Evolutionary conservation across 768 basidiomycete genomes (phyloP).

Genomic region (Lentinula edodes): DNA sequence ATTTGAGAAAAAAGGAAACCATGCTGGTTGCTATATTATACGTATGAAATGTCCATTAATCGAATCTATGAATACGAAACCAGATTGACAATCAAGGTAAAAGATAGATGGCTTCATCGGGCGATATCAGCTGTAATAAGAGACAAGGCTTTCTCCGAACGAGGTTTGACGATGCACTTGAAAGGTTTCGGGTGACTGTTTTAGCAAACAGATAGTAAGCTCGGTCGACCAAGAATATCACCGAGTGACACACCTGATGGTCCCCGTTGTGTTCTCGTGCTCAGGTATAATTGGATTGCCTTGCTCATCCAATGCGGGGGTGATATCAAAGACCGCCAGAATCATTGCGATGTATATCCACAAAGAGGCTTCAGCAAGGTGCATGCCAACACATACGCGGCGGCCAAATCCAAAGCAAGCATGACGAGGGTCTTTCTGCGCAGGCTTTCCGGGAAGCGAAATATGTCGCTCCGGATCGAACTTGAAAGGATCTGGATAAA

Average conservation of each 20-base stretch:
- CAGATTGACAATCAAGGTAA: not conserved
- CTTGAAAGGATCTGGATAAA: slow-evolving; percentile 35
- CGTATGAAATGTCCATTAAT: not conserved
- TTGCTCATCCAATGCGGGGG: slow-evolving; percentile 18
- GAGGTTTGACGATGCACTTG: slow-evolving; percentile 14
- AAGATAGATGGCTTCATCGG: not conserved
- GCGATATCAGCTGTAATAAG: slow-evolving; percentile 10
- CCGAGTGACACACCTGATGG: slow-evolving; percentile 7
- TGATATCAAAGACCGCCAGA: slow-evolving; percentile 36
- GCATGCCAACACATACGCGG: slow-evolving; percentile 22
- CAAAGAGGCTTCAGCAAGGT: slow-evolving; percentile 36
- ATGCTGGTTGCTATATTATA: not conserved
- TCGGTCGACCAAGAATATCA: not conserved
- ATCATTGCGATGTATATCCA: slow-evolving; percentile 35
- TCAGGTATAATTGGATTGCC: slow-evolving; percentile 7
- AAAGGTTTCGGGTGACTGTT: slow-evolving; percentile 17
- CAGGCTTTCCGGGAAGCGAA: slow-evolving; percentile 25
- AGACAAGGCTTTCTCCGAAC: slow-evolving; percentile 12
- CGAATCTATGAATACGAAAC: not conserved
- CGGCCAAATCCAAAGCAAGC: slow-evolving; percentile 53
- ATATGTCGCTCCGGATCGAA: slow-evolving; percentile 48
- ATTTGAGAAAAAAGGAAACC: too few species aligned
- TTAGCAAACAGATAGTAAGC: not conserved
- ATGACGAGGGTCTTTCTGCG: slow-evolving; percentile 33
- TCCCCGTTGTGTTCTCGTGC: slow-evolving; percentile 9